These are phyloP conservation scores for Zalaria obscura DNA, from an alignment of 2,329 filamentous ascomycete genomes.

Conservation along the genomic window DNA sequence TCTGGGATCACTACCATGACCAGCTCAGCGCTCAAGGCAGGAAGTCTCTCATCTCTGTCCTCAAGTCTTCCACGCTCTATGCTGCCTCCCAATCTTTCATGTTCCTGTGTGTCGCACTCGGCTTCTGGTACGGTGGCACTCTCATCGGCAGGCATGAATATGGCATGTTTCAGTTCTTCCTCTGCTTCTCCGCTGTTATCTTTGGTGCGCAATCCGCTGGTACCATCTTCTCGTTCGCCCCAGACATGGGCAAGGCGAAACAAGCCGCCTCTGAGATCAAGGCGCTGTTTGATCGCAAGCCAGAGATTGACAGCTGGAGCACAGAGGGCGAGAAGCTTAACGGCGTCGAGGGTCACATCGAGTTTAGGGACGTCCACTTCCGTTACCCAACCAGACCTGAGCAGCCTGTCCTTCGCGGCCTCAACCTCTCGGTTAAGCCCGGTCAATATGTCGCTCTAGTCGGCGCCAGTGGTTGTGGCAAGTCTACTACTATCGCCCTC, in stretches of 20 bases:
- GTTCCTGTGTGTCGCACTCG: conserved; percentile 72
- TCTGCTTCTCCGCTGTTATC: conserved; percentile 76
- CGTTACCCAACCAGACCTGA: conserved; percentile 83
- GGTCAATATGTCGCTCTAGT: conserved; percentile 82
- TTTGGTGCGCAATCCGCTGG: conserved; percentile 89
- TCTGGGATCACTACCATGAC: conserved; percentile 55
- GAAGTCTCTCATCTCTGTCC: conserved; percentile 55
- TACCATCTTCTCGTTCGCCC: conserved; percentile 75
- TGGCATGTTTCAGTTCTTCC: conserved; percentile 74
- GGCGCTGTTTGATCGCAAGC: conserved; percentile 68
- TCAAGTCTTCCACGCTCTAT: conserved; percentile 67
- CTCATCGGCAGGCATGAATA: conserved; percentile 61
- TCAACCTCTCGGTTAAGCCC: conserved; percentile 59
- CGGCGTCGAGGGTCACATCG: conserved; percentile 59
- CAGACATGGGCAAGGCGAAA: conserved; percentile 87
- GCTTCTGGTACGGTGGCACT: conserved; percentile 83
- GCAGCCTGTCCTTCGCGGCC: conserved; percentile 77
- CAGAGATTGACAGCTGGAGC: conserved; percentile 72
- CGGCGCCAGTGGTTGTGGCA: conserved; percentile 87
- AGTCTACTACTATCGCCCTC: conserved; percentile 83
- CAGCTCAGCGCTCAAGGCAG: conserved; percentile 54
- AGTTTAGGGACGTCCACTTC: conserved; percentile 90
- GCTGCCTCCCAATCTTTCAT: conserved; percentile 72
- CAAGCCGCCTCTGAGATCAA: conserved; percentile 70
- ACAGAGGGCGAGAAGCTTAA: conserved; percentile 48